Evolutionary conservation across 192 early-diverging fungal species (phyloP), one percentile per base, ranked within the genome.

Genomic region (Coemansia reversa): DNA sequence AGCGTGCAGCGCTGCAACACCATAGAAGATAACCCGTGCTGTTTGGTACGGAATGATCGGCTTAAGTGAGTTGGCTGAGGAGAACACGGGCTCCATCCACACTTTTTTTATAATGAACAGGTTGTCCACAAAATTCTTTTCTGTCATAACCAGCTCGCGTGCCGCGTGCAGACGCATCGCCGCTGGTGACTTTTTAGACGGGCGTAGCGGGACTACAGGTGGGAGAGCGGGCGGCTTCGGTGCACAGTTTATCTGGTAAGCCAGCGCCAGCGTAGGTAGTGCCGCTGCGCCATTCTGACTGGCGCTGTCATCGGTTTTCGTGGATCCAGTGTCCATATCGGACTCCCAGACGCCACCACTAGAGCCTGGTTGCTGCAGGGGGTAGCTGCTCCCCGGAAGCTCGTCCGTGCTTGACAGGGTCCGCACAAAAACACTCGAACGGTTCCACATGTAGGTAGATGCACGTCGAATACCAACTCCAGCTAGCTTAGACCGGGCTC

Each of bases 101-200:
- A 79, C 76, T 62, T 80, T 80, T 68, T 80, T 80, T 45, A 80
- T 72, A 51, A 80, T 72, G 68, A 80, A 80, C 52, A 80, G 51
- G 50, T 80, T 74, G 72, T 80, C 77, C 16, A 80, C 77, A 68
- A 80, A 80, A 69, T 80, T 80, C 51, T 80, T 80, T 45, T 80
- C 77, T 3, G 77, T 80, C 68, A 74, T 80, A 33, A 80, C 77
- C 39, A 80, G 69, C 62, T 80, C 77, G 39, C 77, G 68, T 8
- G 69, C 68, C 7, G 77, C 72, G 35, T 80, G 77, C 27, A 75
- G 53, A 35, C 77, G 77, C 77, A 80, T 80, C 6, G 67, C 77
- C 1, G 72, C 72, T 28, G 77, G 77, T 22, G 77, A 67, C 51
- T 54, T 67, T 33, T 62, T 67, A 27, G 20, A 45, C 16, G 39